Conservation (phyloP, 2,329 filamentous ascomycete species). For the Lachnellula suecica region DNA sequence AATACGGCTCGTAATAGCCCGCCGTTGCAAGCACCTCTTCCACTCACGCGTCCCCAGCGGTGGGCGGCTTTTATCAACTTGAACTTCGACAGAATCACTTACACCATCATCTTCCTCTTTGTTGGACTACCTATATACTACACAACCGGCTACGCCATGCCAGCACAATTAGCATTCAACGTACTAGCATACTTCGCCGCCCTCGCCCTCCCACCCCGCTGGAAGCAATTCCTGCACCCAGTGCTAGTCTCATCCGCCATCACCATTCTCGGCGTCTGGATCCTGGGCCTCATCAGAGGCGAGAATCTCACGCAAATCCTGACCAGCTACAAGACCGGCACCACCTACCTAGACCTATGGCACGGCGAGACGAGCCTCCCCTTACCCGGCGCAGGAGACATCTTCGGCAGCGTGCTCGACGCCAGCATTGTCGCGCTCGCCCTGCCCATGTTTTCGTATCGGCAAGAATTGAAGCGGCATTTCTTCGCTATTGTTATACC, state of each 20-base stretch:
- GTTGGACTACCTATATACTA: slow-evolving; percentile 57
- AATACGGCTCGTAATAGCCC: slow-evolving; percentile 4
- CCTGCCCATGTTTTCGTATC: slow-evolving; percentile 61
- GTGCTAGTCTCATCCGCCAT: slow-evolving; percentile 55
- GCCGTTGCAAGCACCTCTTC: slow-evolving; percentile 40
- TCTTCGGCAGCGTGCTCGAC: slow-evolving; percentile 55
- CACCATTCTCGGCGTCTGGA: slow-evolving; percentile 53
- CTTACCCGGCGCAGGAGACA: slow-evolving; percentile 54
- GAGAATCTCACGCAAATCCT: slow-evolving; percentile 43
- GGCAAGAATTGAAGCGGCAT: slow-evolving; percentile 52
- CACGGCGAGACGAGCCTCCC: slow-evolving; percentile 30
- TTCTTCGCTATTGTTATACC: slow-evolving; percentile 55
- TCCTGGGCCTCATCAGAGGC: slow-evolving; percentile 47
- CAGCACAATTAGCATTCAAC: slow-evolving; percentile 44
- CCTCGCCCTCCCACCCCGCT: slow-evolving; percentile 46
- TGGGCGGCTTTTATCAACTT: slow-evolving; percentile 49
- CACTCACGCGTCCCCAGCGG: slow-evolving; percentile 45
- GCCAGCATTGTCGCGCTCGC: slow-evolving; percentile 58
- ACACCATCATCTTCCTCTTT: slow-evolving; percentile 45
- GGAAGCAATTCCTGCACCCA: slow-evolving; percentile 55
- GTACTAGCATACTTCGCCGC: slow-evolving; percentile 52
- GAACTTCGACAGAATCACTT: slow-evolving; percentile 47
- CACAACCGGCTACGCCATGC: slow-evolving; percentile 48
- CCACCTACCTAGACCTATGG: slow-evolving; percentile 54
- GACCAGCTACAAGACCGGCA: slow-evolving; percentile 48